Conservation (phyloP, 208 protist genomes). For the Strigomonas culicis region DNA sequence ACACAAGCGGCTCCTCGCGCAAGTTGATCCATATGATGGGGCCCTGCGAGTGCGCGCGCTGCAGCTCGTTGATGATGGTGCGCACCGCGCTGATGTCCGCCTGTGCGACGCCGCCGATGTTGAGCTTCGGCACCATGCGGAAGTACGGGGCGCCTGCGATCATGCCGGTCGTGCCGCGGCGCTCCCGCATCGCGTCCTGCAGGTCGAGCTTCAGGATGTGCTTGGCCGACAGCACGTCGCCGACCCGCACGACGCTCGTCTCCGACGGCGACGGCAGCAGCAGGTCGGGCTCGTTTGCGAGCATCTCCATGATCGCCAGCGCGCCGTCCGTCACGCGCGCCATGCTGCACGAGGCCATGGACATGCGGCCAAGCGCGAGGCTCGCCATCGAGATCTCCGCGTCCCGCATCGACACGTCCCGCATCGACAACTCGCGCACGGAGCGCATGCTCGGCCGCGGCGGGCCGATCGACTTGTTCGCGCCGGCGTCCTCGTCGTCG, state of each 20-base stretch:
- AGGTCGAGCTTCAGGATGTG: conserved; percentile 79
- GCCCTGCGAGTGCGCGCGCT: conserved; percentile 57
- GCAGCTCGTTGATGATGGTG: conserved; percentile 80
- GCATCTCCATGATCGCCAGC: conserved; percentile 70
- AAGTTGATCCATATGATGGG: conserved; percentile 85
- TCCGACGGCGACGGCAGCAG: conserved; percentile 66
- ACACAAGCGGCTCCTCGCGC: conserved; percentile 83
- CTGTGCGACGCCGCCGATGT: conserved; percentile 81
- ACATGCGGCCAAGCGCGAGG: conserved; percentile 41
- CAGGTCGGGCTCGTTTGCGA: conserved; percentile 51
- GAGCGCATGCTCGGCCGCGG: neutral
- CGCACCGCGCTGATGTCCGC: conserved; percentile 61
- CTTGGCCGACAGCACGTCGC: conserved; percentile 74
- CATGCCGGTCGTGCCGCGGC: conserved; percentile 65
- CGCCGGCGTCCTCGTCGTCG: neutral
- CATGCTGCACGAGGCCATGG: conserved; percentile 56
- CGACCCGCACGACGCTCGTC: conserved; percentile 44
- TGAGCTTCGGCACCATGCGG: conserved; percentile 82
- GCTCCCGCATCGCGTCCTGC: conserved; percentile 60
- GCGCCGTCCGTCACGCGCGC: conserved; percentile 50
- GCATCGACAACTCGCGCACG: neutral
- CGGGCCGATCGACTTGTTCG: neutral
- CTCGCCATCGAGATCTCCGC: conserved; percentile 31
- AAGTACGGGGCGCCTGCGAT: conserved; percentile 84
- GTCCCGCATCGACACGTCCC: conserved; percentile 2